Percentiles rank a stretch among this genome's conserved stretches.
Conservation (phyloP, 352 stramenopile species). For the Albugo candida region DNA sequence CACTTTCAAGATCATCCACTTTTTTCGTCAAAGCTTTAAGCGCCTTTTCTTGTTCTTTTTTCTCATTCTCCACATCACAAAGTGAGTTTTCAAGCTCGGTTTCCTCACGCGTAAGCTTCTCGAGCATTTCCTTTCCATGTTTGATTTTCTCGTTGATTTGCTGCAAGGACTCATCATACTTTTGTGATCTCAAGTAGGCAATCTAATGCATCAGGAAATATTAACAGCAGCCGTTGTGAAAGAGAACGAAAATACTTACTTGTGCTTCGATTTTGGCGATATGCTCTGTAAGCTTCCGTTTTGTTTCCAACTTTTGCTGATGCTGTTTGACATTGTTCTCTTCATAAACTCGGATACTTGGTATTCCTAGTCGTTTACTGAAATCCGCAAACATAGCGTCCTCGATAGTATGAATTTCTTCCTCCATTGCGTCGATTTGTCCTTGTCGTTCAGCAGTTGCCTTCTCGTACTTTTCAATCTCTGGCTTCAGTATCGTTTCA, state of each 20-base stretch:
- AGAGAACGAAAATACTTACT: conserved; percentile 12
- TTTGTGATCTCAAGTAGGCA: conserved; percentile 38
- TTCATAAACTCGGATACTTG: conserved; percentile 83
- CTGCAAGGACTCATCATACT: conserved; percentile 20
- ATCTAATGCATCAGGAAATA: conserved; percentile 14
- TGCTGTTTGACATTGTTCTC: conserved; percentile 83
- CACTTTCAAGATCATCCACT: conserved; percentile 31
- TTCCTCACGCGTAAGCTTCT: conserved; percentile 20
- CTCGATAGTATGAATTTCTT: conserved; percentile 48
- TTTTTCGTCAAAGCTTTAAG: conserved; percentile 16
- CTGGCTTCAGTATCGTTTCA: conserved; percentile 27
- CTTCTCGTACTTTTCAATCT: conserved; percentile 35
- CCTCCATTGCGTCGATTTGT: conserved; percentile 24
- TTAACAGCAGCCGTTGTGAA: not conserved
- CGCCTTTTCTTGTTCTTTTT: conserved; percentile 31
- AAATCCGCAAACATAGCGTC: conserved; percentile 75
- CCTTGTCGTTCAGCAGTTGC: conserved; percentile 22
- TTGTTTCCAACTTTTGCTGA: conserved; percentile 36
- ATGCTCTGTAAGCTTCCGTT: conserved; percentile 55
- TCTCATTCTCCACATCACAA: conserved; percentile 39
- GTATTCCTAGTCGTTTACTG: conserved; percentile 47
- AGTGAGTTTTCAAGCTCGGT: conserved; percentile 22
- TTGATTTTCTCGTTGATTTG: not conserved
- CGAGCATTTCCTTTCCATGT: conserved; percentile 24
- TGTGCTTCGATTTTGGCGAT: conserved; percentile 65